phyloP scores from a whole-genome alignment of 768 basidiomycete species.

The Pisolithus orientalis region DNA sequence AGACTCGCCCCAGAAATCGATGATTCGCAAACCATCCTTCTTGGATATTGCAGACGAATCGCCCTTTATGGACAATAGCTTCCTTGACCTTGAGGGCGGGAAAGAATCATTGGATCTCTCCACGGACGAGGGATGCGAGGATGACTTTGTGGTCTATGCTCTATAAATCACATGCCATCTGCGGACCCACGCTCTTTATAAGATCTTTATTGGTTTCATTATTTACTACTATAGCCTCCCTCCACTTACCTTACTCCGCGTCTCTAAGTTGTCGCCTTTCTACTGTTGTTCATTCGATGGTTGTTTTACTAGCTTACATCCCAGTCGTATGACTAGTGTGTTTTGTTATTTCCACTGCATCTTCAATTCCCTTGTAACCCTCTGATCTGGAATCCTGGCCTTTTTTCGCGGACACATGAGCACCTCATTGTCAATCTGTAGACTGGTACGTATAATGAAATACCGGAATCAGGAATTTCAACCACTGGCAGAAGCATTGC shows the following conservation, averaged over 20 bases:
- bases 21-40: slow-evolving; percentile 68
- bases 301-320: slow-evolving; percentile 14
- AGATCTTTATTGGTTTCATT: slow-evolving; percentile 10
- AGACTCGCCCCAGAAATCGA: slow-evolving; percentile 43
- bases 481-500: too few species aligned
- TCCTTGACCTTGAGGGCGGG: slow-evolving; percentile 34
- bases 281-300: not conserved
- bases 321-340: not conserved
- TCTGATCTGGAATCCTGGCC: not conserved
- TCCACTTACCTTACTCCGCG: not conserved
- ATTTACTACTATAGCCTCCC: slow-evolving; percentile 6
- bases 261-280: slow-evolving; percentile 1
- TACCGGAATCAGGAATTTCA: too few species aligned
- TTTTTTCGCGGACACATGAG: too few species aligned
- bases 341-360: not conserved
- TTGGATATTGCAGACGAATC: slow-evolving; percentile 51
- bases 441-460: too few species aligned
- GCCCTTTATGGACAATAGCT: slow-evolving; percentile 27
- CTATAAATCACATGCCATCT: not conserved
- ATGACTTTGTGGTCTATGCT: slow-evolving; percentile 25
- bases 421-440: too few species aligned
- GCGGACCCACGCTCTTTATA: slow-evolving; percentile 1
- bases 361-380: not conserved
- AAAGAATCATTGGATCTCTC: slow-evolving; percentile 36
- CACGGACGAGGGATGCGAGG: slow-evolving; percentile 33